Evolutionary conservation across 495 filamentous ascomycete species (phyloP), one percentile per base, ranked within the genome.

Genomic region (Chaetomidium leptoderma): DNA sequence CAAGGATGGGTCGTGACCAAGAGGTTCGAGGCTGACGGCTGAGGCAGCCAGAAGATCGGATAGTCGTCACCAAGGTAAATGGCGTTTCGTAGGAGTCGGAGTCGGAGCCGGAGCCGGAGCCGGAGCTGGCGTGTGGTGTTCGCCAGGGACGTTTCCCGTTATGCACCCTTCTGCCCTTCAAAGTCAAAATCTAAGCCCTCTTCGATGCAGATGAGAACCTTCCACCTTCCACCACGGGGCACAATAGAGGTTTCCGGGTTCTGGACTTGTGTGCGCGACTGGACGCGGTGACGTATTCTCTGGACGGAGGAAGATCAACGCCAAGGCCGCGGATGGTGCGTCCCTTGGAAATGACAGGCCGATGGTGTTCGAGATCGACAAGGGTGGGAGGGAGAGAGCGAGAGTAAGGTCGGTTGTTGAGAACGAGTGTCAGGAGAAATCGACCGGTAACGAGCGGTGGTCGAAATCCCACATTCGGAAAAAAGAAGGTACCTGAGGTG

Each of bases 401-500:
- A 26, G 27, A 17, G 13, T 4, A 29, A 40, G 19, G 37, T 33
- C 24, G 32, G 29, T 26, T 11, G 26, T 30, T 8, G 33, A 36
- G 40, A 59, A 63, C 27, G 60, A 56, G 32, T 21, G 55, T 47
- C 47, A 19, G 24, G 46, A 59, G 60, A 53, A 53, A 54, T 56
- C 51, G 45, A 51, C 43, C 13, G 36, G 35, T 33, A 62, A 35
- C 55, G 49, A 53, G 46, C 49, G 61, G 42, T n/a, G 26, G 36
- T 30, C 48, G 56, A 57, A 17, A 23, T 46, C 43, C 44, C 19
- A 30, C 33, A 35, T 16, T 33, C 23, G 16, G 33, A 36, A 7
- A 37, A 43, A n/a, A 21, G 21, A 42, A 39, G 39, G 11, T 16
- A 23, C 17, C 17, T 14, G 26, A 45, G 19, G 29, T 30, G 27